Evolutionary conservation across 768 basidiomycete genomes (phyloP).

Genomic region (Boletus sp.): DNA sequence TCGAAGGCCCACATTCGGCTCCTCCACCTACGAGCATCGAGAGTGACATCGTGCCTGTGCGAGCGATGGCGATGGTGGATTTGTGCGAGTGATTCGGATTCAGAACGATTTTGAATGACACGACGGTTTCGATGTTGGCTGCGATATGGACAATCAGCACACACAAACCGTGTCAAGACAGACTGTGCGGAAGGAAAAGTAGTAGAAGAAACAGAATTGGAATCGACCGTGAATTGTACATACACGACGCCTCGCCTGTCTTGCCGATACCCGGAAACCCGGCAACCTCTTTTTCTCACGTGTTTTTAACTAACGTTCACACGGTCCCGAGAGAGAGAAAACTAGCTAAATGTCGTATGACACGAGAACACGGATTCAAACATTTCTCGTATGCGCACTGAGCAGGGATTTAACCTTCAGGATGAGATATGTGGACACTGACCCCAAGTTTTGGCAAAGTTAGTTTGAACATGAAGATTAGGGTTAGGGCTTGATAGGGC

Average conservation of each 20-base stretch:
- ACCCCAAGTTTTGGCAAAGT: too few species aligned
- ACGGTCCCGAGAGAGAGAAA: neutral
- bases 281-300: conserved; percentile 11
- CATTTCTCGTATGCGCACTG: too few species aligned
- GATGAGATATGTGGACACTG: too few species aligned
- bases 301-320: conserved; percentile 4
- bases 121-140: neutral
- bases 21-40: conserved; percentile 64
- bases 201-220: neutral
- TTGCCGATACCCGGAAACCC: conserved; percentile 1
- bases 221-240: neutral
- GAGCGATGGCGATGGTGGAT: neutral
- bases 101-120: neutral
- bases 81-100: neutral
- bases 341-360: too few species aligned
- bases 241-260: neutral
- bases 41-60: conserved; percentile 55
- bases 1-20: conserved; percentile 84
- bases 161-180: neutral
- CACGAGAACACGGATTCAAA: too few species aligned
- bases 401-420: too few species aligned
- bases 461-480: too few species aligned
- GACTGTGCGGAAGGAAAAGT: neutral
- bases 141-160: neutral
- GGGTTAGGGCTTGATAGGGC: too few species aligned